phyloP scores from a whole-genome alignment of 2,329 filamentous ascomycete genomes.

The Apiospora rasikravindrae region DNA sequence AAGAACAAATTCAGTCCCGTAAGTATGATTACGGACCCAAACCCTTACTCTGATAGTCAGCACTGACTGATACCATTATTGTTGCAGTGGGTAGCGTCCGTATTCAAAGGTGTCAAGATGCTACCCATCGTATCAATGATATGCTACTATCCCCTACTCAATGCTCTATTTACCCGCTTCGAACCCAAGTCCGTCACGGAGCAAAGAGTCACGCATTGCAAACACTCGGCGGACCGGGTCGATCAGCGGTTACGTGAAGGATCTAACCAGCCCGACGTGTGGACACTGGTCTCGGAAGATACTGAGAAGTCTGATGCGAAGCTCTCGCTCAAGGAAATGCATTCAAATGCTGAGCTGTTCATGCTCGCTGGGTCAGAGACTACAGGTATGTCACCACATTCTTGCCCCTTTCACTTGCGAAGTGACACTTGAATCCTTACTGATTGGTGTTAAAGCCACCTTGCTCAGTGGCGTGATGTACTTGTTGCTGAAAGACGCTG shows the following conservation, averaged over 20 bases:
- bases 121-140: slow-evolving; percentile 27
- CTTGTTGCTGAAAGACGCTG: slow-evolving; percentile 33
- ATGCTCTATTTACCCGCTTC: slow-evolving; percentile 26
- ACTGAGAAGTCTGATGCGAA: slow-evolving; percentile 26
- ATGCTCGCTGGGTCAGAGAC: slow-evolving; percentile 26
- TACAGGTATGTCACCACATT: slow-evolving; percentile 18
- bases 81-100: slow-evolving; percentile 26
- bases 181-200: slow-evolving; percentile 30
- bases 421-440: not conserved
- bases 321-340: slow-evolving; percentile 26
- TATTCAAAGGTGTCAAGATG: slow-evolving; percentile 33
- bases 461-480: slow-evolving; percentile 36
- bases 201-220: slow-evolving; percentile 26
- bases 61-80: not conserved
- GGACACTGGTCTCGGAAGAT: slow-evolving; percentile 28
- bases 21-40: not conserved
- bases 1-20: slow-evolving; percentile 29
- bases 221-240: slow-evolving; percentile 33
- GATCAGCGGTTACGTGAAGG: slow-evolving; percentile 31
- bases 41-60: not conserved
- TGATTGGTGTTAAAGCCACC: slow-evolving; percentile 37
- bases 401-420: slow-evolving; percentile 30
- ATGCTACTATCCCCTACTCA: slow-evolving; percentile 28
- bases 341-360: slow-evolving; percentile 24
- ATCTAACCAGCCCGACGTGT: slow-evolving; percentile 30